phyloP scores from a whole-genome alignment of 1,284 basidiomycete genomes.

The Thecaphora thlaspeos region DNA sequence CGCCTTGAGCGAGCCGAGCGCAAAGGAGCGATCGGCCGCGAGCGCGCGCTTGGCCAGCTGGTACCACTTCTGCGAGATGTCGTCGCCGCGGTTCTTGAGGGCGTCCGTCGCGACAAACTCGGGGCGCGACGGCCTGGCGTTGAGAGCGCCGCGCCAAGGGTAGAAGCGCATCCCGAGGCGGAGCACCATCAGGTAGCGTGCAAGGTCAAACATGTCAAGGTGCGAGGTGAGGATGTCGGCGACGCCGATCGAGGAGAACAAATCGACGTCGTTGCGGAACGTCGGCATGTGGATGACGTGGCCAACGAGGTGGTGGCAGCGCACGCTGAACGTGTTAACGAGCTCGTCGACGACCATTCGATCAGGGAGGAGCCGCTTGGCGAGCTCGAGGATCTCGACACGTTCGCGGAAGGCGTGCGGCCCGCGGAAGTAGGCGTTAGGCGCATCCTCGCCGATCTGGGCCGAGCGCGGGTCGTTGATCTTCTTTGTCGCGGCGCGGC shows the following conservation, averaged over 20 bases:
- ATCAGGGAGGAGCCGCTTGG: slow-evolving; percentile 14
- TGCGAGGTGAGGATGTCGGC: slow-evolving; percentile 29
- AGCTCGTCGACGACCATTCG: slow-evolving; percentile 16
- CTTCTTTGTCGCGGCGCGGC: slow-evolving; percentile 18
- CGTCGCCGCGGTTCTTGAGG: slow-evolving; percentile 32
- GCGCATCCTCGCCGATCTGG: slow-evolving; percentile 5
- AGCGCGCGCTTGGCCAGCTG: slow-evolving; percentile 29
- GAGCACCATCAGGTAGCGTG: slow-evolving; percentile 36
- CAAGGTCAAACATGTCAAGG: slow-evolving; percentile 32
- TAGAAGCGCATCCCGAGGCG: slow-evolving; percentile 45
- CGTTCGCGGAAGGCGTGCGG: slow-evolving; percentile 16
- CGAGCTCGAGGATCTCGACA: slow-evolving; percentile 22
- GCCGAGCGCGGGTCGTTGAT: slow-evolving; percentile 14
- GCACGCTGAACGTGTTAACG: slow-evolving; percentile 14
- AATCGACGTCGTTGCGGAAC: slow-evolving; percentile 21
- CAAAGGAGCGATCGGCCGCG: slow-evolving; percentile 25
- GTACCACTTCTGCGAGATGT: slow-evolving; percentile 31
- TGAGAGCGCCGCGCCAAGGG: slow-evolving; percentile 23
- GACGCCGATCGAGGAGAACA: slow-evolving; percentile 16
- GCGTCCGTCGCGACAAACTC: slow-evolving; percentile 33
- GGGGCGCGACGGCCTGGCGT: slow-evolving; percentile 17
- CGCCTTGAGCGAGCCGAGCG: slow-evolving; percentile 24
- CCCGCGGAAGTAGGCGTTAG: slow-evolving; percentile 12
- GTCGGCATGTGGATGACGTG: slow-evolving; percentile 39
- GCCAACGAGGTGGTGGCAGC: slow-evolving; percentile 33